phyloP scores from a whole-genome alignment of 2,329 filamentous ascomycete genomes.

The Esteya vermicola region DNA sequence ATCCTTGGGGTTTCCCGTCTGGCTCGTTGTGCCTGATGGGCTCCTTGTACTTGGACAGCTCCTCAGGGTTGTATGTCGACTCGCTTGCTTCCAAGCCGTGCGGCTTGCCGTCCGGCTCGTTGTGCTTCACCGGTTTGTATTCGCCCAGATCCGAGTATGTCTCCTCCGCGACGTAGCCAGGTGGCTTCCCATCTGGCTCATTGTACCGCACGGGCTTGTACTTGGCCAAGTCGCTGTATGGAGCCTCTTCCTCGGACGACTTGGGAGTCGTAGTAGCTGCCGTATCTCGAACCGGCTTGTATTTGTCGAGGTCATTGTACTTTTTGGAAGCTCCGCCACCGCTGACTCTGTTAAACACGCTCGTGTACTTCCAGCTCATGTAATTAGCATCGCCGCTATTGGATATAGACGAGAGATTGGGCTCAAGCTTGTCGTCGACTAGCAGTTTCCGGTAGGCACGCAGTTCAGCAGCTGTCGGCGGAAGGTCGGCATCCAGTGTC shows the following conservation, averaged over 20 bases:
- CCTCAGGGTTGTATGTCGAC: conserved; percentile 1
- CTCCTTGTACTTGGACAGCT: conserved; percentile 10
- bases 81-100: conserved; percentile 2
- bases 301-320: conserved; percentile 12
- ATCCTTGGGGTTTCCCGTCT: conserved; percentile 1
- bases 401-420: conserved; percentile 1
- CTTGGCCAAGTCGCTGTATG: conserved; percentile 5
- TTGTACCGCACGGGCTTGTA: conserved; percentile 12
- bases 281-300: conserved; percentile 18
- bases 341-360: conserved; percentile 11
- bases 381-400: conserved; percentile 4
- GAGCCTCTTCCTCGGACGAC: background rate
- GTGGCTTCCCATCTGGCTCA: conserved; percentile 24
- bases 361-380: conserved; percentile 9
- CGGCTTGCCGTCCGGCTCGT: conserved; percentile 15
- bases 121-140: conserved; percentile 22
- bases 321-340: background rate
- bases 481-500: conserved; percentile 2
- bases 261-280: background rate
- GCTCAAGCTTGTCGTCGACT: conserved; percentile 11
- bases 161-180: conserved; percentile 17
- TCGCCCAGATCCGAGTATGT: conserved; percentile 24
- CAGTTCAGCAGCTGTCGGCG: conserved; percentile 17
- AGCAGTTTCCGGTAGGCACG: conserved; percentile 16
- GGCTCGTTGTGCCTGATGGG: conserved; percentile 10